phyloP scores from a whole-genome alignment of 805 yeast species.

The Cyberlindnera americana region DNA sequence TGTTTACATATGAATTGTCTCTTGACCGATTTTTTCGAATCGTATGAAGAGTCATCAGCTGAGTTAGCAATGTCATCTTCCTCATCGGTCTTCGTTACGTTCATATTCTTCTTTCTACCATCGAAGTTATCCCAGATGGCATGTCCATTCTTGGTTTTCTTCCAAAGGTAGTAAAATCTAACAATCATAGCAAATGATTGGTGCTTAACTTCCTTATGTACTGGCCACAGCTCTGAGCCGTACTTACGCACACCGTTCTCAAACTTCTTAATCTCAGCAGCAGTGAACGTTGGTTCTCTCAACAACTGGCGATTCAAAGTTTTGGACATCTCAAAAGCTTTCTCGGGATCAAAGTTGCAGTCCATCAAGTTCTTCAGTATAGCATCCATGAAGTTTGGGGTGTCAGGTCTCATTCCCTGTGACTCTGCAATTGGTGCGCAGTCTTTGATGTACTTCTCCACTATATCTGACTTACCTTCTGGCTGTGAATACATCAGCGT shows the following conservation, averaged over 20 bases:
- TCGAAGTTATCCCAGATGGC: constrained; percentile 78
- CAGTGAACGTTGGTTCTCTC: constrained; percentile 72
- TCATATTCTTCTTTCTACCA: constrained; percentile 65
- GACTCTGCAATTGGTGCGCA: constrained; percentile 56
- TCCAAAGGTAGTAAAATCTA: constrained; percentile 87
- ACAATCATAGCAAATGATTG: constrained; percentile 79
- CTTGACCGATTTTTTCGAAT: constrained; percentile 44
- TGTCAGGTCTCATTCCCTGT: constrained; percentile 51
- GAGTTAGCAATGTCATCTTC: constrained; percentile 30
- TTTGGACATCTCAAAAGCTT: constrained; percentile 45
- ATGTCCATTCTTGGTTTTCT: constrained; percentile 74
- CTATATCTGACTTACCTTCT: constrained; percentile 25
- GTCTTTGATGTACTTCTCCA: constrained; percentile 52
- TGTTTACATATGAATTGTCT: constrained; percentile 61
- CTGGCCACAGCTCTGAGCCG: constrained; percentile 80
- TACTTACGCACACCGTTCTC: constrained; percentile 68
- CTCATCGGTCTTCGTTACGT: constrained; percentile 22
- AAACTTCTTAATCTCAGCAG: constrained; percentile 61
- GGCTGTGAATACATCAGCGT: constrained; percentile 65
- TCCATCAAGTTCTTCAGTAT: constrained; percentile 54
- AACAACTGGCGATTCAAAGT: constrained; percentile 53
- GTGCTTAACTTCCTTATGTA: constrained; percentile 64
- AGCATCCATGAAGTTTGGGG: constrained; percentile 83
- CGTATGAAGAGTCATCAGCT: constrained; percentile 71
- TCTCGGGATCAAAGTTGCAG: constrained; percentile 44